Evolutionary conservation across 108 stramenopile species (phyloP).

Genomic region (Nitzschia sp.): DNA sequence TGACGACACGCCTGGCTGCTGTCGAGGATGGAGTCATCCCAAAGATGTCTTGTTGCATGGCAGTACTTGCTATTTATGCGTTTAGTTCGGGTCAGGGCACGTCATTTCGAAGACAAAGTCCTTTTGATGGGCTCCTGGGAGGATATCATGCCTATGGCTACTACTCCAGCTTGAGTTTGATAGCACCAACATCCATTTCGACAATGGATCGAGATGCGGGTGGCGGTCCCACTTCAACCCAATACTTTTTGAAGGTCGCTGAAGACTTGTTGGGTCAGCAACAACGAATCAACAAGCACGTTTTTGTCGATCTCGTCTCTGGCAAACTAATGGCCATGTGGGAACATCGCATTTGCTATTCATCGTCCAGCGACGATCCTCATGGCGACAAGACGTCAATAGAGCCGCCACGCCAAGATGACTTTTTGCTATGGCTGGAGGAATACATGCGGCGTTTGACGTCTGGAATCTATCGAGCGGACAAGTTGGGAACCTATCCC

Average conservation of each 20-base stretch:
- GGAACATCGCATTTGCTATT: not conserved
- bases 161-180: conserved; percentile 18
- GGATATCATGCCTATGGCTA: conserved; percentile 48
- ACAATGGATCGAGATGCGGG: not conserved
- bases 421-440: conserved; percentile 51
- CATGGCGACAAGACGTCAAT: not conserved
- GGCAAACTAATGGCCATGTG: not conserved
- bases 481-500: conserved; percentile 14
- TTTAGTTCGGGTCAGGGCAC: conserved; percentile 31
- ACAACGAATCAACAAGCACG: not conserved
- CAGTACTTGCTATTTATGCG: conserved; percentile 25
- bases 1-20: not conserved
- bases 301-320: conserved; percentile 8
- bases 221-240: not conserved
- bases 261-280: conserved; percentile 10
- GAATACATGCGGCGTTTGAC: conserved; percentile 41
- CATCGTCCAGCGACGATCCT: not conserved
- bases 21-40: not conserved
- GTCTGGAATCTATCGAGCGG: conserved; percentile 2
- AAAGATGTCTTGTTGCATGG: not conserved
- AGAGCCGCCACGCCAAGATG: conserved; percentile 28
- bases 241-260: not conserved
- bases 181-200: not conserved
- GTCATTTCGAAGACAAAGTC: not conserved
- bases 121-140: conserved; percentile 49